A percentile compares a stretch with the other conserved stretches of the same genome.
These are phyloP conservation scores for Lycium barbarum DNA, from an alignment of 257 asterid species.

Conservation along the genomic window DNA sequence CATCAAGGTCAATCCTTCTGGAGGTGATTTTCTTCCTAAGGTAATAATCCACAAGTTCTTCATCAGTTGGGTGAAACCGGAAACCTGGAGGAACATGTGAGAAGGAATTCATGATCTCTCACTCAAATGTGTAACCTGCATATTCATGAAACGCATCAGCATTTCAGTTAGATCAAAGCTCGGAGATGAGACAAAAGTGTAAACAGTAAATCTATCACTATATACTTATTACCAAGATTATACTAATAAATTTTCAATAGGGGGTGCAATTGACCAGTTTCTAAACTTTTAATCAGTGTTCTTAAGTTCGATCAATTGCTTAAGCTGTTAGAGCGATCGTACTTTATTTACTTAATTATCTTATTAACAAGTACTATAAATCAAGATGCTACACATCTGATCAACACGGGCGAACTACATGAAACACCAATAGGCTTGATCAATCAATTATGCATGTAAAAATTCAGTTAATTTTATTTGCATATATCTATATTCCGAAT, in stretches of 20 bases:
- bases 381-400: background rate
- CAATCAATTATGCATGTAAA: background rate
- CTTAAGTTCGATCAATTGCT: too few relatives aligned
- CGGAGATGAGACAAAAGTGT: background rate
- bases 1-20: slow-evolving; percentile 75
- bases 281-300: too few relatives aligned
- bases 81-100: slow-evolving; percentile 97
- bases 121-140: slow-evolving; percentile 19
- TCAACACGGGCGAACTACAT: background rate
- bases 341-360: too few relatives aligned
- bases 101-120: slow-evolving; percentile 63
- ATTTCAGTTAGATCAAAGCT: background rate
- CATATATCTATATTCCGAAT: background rate
- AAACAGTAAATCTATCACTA: too few relatives aligned
- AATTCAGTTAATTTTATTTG: background rate
- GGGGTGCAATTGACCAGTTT: background rate
- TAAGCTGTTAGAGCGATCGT: too few relatives aligned
- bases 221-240: too few relatives aligned
- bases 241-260: too few relatives aligned
- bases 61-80: slow-evolving; percentile 92
- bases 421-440: background rate
- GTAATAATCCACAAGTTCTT: slow-evolving; percentile 92
- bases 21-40: slow-evolving; percentile 74
- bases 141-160: background rate
- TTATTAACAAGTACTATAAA: too few relatives aligned